Percentiles rank a stretch among this genome's conserved stretches.
These are phyloP conservation scores for Lentinus tigrinus DNA, from an alignment of 768 basidiomycete genomes.

Conservation along the genomic window DNA sequence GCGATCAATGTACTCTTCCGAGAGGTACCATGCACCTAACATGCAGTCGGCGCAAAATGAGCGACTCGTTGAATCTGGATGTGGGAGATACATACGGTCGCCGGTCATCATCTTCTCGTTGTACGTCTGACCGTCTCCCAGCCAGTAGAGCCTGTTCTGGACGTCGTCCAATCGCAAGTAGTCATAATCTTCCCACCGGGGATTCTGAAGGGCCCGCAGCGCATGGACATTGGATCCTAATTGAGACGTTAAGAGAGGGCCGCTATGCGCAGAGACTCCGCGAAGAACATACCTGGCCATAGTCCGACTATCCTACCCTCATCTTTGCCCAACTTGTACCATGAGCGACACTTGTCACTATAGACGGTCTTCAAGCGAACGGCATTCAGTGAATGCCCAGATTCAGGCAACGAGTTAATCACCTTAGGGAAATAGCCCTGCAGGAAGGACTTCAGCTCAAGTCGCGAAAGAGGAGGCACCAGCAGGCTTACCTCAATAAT, in stretches of 20 bases:
- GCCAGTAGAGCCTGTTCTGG: conserved; percentile 54
- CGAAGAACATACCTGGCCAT: conserved; percentile 50
- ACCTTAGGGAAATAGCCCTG: conserved; percentile 50
- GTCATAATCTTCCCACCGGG: conserved; percentile 65
- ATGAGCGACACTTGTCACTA: conserved; percentile 55
- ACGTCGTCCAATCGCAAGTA: conserved; percentile 43
- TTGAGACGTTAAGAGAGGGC: not conserved
- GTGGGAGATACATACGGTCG: conserved; percentile 25
- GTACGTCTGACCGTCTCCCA: conserved; percentile 60
- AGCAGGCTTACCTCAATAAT: conserved; percentile 48
- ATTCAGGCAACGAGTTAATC: not conserved
- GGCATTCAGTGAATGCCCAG: not conserved
- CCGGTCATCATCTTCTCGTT: conserved; percentile 43
- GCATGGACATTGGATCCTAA: conserved; percentile 55
- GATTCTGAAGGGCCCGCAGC: conserved; percentile 45
- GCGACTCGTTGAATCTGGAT: too few relatives aligned
- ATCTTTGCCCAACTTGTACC: conserved; percentile 63
- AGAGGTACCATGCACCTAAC: too few relatives aligned
- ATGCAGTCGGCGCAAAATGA: too few relatives aligned
- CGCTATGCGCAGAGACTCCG: not conserved
- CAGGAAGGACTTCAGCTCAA: conserved; percentile 4
- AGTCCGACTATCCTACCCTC: conserved; percentile 57
- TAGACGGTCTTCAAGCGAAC: conserved; percentile 48
- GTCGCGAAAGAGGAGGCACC: not conserved
- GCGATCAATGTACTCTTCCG: too few relatives aligned